Evolutionary conservation across 345 rosid species (phyloP), one percentile per base, ranked within the genome.

Genomic region (Linum usitatissimum): DNA sequence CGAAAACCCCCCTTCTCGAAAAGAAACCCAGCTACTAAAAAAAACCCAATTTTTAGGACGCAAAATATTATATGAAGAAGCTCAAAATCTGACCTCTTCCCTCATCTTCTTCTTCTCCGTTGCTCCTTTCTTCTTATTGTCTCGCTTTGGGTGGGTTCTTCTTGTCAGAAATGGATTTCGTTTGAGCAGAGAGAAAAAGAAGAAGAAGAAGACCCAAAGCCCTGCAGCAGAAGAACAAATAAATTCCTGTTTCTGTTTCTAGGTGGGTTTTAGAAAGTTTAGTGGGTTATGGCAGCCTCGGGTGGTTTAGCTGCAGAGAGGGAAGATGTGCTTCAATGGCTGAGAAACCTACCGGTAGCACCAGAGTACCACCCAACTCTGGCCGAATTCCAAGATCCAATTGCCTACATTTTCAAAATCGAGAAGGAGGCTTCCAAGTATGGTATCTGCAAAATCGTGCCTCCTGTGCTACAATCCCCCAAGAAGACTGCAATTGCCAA

Each of bases 381-480:
- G 1, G 78, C 86, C 5, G 99, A 93, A 86, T 93, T 93, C 62
- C 99, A 89, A 86, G 99, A 93, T 89, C 99, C 99, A 70, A 93
- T 93, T 69, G 89, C 97, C 62, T 93, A 93, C 93, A 93, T 93
- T 78, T 83, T 79, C 68, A 93, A 93, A 83, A 90, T 89, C 80
- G 97, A 93, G 68, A 85, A 84, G 36, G 99, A 93, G 72, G 99
- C 97, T 56, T 84, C 99, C 18, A 76, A 69, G 66, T 93, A 81
- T 34, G 99, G 99, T 72, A 93, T 93, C 84, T 93, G 99, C 84
- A 93, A 93, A 81, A 93, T 93, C 65, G 75, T 93, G 18, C 99
- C 99, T 36, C 99, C 99, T 0, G 76, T 89, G 10, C 79, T 85
- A 19, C 80, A 84, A 2, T 71, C 90, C 20, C 79, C 91, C 0